These are phyloP conservation scores for Aspergillus brasiliensis DNA, from an alignment of 2,329 filamentous ascomycete species.

Conservation along the genomic window DNA sequence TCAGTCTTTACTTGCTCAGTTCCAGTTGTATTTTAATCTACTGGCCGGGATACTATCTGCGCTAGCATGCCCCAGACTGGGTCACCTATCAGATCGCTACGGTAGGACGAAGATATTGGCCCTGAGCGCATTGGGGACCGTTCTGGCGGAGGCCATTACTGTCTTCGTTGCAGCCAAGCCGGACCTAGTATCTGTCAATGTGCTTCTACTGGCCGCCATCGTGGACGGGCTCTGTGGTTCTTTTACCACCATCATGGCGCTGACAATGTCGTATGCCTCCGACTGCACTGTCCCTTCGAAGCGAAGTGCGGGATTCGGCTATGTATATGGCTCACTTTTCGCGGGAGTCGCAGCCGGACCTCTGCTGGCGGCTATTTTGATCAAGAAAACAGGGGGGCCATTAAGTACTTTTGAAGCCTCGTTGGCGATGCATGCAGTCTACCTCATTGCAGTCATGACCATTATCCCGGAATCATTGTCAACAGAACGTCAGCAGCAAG, in stretches of 20 bases:
- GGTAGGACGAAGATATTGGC: slow-evolving; percentile 76
- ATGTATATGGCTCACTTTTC: slow-evolving; percentile 87
- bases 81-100: slow-evolving; percentile 81
- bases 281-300: slow-evolving; percentile 82
- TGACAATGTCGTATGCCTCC: slow-evolving; percentile 82
- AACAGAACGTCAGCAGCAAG: slow-evolving; percentile 67
- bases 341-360: slow-evolving; percentile 86
- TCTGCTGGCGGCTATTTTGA: slow-evolving; percentile 75
- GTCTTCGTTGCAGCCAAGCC: slow-evolving; percentile 77
- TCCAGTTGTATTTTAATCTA: slow-evolving; percentile 75
- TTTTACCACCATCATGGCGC: slow-evolving; percentile 78
- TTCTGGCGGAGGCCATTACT: slow-evolving; percentile 73
- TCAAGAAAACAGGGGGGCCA: slow-evolving; percentile 73
- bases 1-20: slow-evolving; percentile 73
- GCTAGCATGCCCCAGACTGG: slow-evolving; percentile 78
- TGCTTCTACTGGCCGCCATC: slow-evolving; percentile 74
- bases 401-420: slow-evolving; percentile 84
- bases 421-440: slow-evolving; percentile 70
- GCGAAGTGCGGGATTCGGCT: slow-evolving; percentile 81
- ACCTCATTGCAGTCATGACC: slow-evolving; percentile 71
- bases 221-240: slow-evolving; percentile 86
- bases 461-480: slow-evolving; percentile 84
- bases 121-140: slow-evolving; percentile 71
- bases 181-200: slow-evolving; percentile 71
- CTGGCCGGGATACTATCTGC: slow-evolving; percentile 77